These are phyloP conservation scores for Hanseniaspora mollemarum DNA, from an alignment of 805 yeast genomes.

Conservation along the genomic window DNA sequence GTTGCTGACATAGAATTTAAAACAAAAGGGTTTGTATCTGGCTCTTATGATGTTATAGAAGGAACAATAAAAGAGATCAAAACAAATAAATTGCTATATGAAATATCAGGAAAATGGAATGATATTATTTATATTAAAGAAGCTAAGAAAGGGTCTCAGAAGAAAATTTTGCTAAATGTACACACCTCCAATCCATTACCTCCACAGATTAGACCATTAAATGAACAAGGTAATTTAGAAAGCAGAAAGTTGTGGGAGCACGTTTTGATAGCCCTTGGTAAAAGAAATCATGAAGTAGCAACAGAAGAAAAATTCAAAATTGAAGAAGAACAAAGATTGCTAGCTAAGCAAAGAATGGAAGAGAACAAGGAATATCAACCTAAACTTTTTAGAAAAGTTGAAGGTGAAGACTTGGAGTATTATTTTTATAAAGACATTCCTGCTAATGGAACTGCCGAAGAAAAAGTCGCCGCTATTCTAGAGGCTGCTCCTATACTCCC, in stretches of 20 bases:
- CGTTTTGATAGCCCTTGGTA: constrained; percentile 70
- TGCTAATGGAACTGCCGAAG: constrained; percentile 39
- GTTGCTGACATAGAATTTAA: constrained; percentile 84
- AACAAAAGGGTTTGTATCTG: constrained; percentile 86
- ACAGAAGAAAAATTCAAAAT: constrained; percentile 80
- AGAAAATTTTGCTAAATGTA: constrained; percentile 50
- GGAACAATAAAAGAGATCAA: constrained; percentile 52
- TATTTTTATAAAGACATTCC: constrained; percentile 54
- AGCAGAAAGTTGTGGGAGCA: constrained; percentile 73
- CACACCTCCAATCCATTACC: constrained; percentile 38
- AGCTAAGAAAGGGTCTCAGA: constrained; percentile 35
- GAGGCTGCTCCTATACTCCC: constrained; percentile 71
- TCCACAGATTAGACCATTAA: constrained; percentile 67
- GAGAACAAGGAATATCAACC: constrained; percentile 76
- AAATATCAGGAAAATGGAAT: constrained; percentile 87
- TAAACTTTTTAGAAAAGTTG: constrained; percentile 49
- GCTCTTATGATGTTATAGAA: constrained; percentile 79
- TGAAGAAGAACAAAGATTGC: constrained; percentile 72
- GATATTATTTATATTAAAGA: constrained; percentile 63
- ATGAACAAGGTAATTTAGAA: constrained; percentile 71
- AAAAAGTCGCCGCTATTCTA: constrained; percentile 45
- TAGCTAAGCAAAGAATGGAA: constrained; percentile 62
- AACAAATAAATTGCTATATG: constrained; percentile 44
- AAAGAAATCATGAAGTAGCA: constrained; percentile 68
- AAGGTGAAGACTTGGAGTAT: constrained; percentile 47